Evolutionary conservation across 2,329 filamentous ascomycete species (phyloP).

Genomic region (Alternaria triticina): DNA sequence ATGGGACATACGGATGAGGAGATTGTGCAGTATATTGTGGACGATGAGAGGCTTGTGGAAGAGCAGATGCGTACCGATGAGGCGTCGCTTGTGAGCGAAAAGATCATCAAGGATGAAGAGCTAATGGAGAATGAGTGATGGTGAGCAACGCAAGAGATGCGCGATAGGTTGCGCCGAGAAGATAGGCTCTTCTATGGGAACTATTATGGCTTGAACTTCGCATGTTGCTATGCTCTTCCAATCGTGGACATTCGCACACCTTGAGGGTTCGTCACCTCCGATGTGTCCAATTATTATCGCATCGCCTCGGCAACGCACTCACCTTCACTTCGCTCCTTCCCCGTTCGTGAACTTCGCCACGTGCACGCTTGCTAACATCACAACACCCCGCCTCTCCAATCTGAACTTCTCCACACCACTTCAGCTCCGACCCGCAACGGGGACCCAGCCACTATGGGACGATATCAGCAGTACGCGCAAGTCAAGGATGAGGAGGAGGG

Average conservation of each 20-base stretch:
- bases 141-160: neutral
- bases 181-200: neutral
- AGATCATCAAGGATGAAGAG: neutral
- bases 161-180: accelerated
- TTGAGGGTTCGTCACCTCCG: neutral
- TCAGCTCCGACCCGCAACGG: neutral
- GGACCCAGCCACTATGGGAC: neutral
- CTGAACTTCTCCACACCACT: neutral
- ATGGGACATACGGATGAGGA: too few relatives aligned
- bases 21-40: too few relatives aligned
- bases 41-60: too few relatives aligned
- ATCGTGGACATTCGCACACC: neutral
- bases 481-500: neutral
- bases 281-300: neutral
- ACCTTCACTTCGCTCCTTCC: neutral
- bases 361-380: neutral
- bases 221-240: too few relatives aligned
- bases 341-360: neutral
- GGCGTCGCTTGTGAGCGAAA: too few relatives aligned
- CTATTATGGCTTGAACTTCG: neutral
- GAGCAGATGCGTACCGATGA: too few relatives aligned
- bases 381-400: neutral
- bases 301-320: neutral
- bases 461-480: neutral
- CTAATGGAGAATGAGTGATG: neutral